Evolutionary conservation across 2,329 filamentous ascomycete species (phyloP).

Genomic region (Gaeumannomyces sp.): DNA sequence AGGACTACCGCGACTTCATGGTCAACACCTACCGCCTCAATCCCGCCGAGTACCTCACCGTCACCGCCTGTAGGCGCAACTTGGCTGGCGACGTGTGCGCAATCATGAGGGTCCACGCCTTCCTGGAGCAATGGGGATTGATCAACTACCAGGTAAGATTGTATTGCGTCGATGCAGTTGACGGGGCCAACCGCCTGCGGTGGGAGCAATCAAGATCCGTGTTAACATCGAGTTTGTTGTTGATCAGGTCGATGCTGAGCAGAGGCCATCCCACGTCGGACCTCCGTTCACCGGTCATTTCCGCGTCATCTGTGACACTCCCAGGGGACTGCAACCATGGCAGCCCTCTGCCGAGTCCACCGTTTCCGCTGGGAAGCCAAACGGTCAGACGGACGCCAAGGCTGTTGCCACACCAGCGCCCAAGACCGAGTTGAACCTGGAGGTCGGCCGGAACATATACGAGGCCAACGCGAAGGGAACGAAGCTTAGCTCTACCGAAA

Average conservation of each 20-base stretch:
- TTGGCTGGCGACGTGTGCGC: slow-evolving; percentile 95
- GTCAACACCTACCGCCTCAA: slow-evolving; percentile 98
- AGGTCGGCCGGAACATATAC: slow-evolving; percentile 92
- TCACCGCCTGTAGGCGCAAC: slow-evolving; percentile 92
- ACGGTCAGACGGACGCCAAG: slow-evolving; percentile 64
- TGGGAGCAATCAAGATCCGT: neutral
- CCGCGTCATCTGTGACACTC: slow-evolving; percentile 91
- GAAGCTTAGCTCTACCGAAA: slow-evolving; percentile 63
- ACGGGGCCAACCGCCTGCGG: neutral
- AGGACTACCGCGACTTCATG: slow-evolving; percentile 99
- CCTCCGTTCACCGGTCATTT: slow-evolving; percentile 98
- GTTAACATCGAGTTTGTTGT: slow-evolving; percentile 12
- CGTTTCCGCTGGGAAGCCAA: slow-evolving; percentile 54
- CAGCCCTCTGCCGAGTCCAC: slow-evolving; percentile 78
- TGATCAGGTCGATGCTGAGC: slow-evolving; percentile 83
- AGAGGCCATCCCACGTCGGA: slow-evolving; percentile 88
- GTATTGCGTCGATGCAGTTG: neutral
- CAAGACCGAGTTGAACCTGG: slow-evolving; percentile 83
- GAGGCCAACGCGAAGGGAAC: slow-evolving; percentile 77
- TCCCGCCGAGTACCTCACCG: slow-evolving; percentile 90
- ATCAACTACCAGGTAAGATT: slow-evolving; percentile 90
- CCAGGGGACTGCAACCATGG: slow-evolving; percentile 88
- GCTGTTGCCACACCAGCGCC: slow-evolving; percentile 58
- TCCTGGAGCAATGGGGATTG: slow-evolving; percentile 96
- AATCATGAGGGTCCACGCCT: slow-evolving; percentile 97